Evolutionary conservation across 208 protist species (phyloP), one percentile per base, ranked within the genome.

Genomic region (Endotrypanum monterogeii): DNA sequence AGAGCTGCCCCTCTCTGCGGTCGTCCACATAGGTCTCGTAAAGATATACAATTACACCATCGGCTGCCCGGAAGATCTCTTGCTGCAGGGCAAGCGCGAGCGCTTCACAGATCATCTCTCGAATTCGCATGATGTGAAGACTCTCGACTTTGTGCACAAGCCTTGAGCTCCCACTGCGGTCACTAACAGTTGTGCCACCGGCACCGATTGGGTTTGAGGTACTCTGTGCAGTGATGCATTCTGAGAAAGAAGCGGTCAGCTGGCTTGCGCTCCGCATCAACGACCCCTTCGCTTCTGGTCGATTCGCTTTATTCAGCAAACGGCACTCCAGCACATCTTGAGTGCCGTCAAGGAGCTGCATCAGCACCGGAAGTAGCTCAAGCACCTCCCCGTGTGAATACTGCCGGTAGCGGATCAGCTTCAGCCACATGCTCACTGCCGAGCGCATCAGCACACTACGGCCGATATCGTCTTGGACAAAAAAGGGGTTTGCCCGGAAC

Each of bases 71-170:
- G 41, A 83, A 74, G 44, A 84, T 75, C n/a, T 74, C 80, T 54
- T 83, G 87, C 23, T 85, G 75, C 18, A 92, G 76, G 0, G 81
- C 37, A 25, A 83, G 70, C 28, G 82, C 67, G 58, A 94, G 77
- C 3, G 82, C 82, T 56, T 77, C 72, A 66, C 87, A 94, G 61
- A 92, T 83, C 83, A 92, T 87, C 83, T 91, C 83, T 57, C 90
- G 87, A 25, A 84, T 72, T 30, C 77, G 73, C 71, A 89, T 85
- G 16, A 94, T 75, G 39, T 80, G 76, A 52, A 89, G 55, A 56
- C 78, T 89, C 72, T 83, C 84, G 25, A 85, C 83, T 6, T 74
- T 85, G 28, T 78, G 61, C 66, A 86, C 72, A 16, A 89, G 79
- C 0, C 84, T 67, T 71, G 62, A 52, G n/a, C 28, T 35, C n/a